These are phyloP conservation scores for Podospora australis DNA, from an alignment of 495 filamentous ascomycete genomes.

Conservation along the genomic window DNA sequence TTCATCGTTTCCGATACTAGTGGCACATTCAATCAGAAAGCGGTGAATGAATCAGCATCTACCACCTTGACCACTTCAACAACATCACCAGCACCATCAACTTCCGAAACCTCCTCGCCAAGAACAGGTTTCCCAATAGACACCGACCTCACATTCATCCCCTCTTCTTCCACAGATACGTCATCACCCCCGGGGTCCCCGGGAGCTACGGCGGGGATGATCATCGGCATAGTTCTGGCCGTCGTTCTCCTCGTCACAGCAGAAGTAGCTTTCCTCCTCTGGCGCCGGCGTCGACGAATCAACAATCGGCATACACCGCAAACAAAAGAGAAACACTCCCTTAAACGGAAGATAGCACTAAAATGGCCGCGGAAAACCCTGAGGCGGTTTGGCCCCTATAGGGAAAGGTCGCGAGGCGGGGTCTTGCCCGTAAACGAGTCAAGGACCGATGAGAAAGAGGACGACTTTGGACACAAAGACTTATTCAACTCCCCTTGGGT, in stretches of 20 bases:
- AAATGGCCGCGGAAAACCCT: background rate
- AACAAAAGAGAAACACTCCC: background rate
- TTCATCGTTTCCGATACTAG: background rate
- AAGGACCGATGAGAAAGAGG: background rate
- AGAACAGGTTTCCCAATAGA: too few species aligned
- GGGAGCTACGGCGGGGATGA: constrained; percentile 5
- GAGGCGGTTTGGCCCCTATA: background rate
- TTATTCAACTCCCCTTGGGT: background rate
- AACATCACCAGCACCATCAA: background rate
- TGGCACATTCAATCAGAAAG: background rate
- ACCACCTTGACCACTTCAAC: background rate
- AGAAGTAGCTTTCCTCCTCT: constrained; percentile 9
- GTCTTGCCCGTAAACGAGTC: too few species aligned
- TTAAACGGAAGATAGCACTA: too few species aligned
- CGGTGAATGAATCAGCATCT: background rate
- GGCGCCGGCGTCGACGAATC: too few species aligned
- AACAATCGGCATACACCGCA: constrained; percentile 9
- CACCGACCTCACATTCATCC: background rate
- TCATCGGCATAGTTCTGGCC: constrained; percentile 6
- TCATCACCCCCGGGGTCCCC: background rate
- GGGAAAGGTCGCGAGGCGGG: too few species aligned
- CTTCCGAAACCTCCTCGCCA: background rate
- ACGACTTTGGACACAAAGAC: background rate
- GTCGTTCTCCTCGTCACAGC: constrained; percentile 4
- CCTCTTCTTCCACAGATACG: background rate